These are phyloP conservation scores for Onygenales sp. DNA, from an alignment of 2,329 filamentous ascomycete species.

Conservation along the genomic window DNA sequence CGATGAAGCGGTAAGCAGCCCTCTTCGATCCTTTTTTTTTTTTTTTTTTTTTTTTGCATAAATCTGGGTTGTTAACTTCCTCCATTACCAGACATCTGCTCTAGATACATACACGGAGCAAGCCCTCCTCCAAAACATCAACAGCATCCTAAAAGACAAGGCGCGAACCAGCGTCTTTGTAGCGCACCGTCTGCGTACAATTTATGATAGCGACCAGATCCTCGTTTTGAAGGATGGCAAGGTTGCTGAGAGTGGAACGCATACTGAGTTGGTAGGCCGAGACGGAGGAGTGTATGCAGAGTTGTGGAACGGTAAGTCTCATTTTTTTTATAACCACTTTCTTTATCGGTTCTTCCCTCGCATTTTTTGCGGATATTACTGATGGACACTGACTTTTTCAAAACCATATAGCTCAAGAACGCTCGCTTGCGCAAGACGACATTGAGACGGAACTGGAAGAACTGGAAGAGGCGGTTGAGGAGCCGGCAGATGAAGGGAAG, in stretches of 20 bases:
- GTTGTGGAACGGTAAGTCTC: slow-evolving; percentile 71
- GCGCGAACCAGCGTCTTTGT: slow-evolving; percentile 86
- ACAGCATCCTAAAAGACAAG: slow-evolving; percentile 83
- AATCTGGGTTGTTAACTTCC: neutral
- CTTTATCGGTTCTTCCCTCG: neutral
- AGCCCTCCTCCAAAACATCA: slow-evolving; percentile 82
- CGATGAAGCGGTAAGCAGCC: slow-evolving; percentile 62
- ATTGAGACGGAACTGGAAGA: slow-evolving; percentile 27
- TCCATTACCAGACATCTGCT: slow-evolving; percentile 55
- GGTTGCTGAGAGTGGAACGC: slow-evolving; percentile 84
- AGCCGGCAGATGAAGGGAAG: slow-evolving; percentile 3
- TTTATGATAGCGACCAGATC: slow-evolving; percentile 87
- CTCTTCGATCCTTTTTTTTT: neutral
- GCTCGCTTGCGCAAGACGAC: slow-evolving; percentile 36
- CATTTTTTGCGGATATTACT: neutral
- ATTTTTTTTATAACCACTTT: neutral
- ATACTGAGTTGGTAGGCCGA: slow-evolving; percentile 69
- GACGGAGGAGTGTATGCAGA: slow-evolving; percentile 71
- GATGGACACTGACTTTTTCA: neutral
- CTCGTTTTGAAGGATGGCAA: slow-evolving; percentile 77
- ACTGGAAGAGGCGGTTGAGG: slow-evolving; percentile 10
- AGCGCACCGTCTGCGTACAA: slow-evolving; percentile 82
- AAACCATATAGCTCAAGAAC: slow-evolving; percentile 50
- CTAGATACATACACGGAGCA: slow-evolving; percentile 91
- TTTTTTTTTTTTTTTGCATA: neutral